These are phyloP conservation scores for Rehmannia glutinosa DNA, from an alignment of 257 asterid genomes.

Conservation along the genomic window DNA sequence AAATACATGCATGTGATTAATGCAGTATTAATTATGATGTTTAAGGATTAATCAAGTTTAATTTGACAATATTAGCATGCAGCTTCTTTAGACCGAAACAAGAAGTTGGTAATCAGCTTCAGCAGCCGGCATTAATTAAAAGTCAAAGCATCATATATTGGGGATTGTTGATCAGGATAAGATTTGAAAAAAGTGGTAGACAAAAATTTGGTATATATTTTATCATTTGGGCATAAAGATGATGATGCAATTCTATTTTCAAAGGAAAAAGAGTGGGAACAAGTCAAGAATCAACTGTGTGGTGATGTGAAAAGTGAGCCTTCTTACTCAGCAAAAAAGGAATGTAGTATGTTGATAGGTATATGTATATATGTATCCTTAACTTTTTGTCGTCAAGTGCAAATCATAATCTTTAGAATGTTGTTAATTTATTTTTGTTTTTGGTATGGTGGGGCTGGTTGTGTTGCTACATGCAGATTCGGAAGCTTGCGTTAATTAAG, in stretches of 20 bases:
- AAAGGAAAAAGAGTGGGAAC: background rate
- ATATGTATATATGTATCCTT: background rate
- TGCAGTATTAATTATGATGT: no score
- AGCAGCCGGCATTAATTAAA: background rate
- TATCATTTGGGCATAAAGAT: background rate
- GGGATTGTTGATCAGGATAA: background rate
- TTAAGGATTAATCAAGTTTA: no score
- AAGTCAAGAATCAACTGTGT: constrained; percentile 9
- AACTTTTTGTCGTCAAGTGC: no score
- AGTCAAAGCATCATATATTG: background rate
- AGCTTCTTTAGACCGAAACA: no score
- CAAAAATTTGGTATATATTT: constrained; percentile 13
- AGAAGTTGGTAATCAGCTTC: no score
- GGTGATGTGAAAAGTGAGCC: constrained; percentile 22
- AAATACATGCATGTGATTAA: no score
- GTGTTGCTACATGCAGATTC: no score
- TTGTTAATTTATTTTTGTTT: no score
- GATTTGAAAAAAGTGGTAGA: constrained; percentile 2
- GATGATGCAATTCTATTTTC: background rate
- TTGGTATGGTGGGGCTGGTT: no score
- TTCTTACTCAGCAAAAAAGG: constrained; percentile 19
- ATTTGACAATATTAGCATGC: no score
- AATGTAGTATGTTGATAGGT: background rate
- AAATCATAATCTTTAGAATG: background rate
- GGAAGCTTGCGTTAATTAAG: no score